These are phyloP conservation scores for Trypethelium eluteriae DNA, from an alignment of 495 filamentous ascomycete species.

Conservation along the genomic window DNA sequence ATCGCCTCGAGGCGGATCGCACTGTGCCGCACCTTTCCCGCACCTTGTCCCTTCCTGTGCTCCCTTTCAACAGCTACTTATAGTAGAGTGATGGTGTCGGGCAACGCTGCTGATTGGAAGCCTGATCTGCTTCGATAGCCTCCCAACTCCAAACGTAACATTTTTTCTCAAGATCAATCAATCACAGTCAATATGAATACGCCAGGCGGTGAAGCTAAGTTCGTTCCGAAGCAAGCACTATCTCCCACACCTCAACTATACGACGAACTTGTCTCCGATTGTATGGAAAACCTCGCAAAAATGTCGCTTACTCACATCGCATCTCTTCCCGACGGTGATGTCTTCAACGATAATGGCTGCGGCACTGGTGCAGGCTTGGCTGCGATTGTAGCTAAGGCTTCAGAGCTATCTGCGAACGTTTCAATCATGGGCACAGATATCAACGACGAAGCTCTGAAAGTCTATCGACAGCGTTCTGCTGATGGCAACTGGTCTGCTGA, in stretches of 20 bases:
- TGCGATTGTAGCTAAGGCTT: not conserved
- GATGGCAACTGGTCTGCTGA: conserved; percentile 13
- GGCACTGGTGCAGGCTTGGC: conserved; percentile 14
- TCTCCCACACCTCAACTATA: conserved; percentile 13
- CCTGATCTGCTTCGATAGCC: no score
- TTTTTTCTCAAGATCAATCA: not conserved
- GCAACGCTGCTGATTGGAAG: no score
- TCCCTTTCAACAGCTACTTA: no score
- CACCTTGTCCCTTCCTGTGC: no score
- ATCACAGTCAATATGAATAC: conserved; percentile 5
- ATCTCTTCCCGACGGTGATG: not conserved
- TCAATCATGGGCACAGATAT: conserved; percentile 14
- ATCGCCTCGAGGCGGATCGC: no score
- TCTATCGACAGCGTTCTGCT: conserved; percentile 6
- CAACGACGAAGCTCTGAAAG: conserved; percentile 13
- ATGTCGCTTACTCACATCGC: not conserved
- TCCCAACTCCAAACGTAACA: no score
- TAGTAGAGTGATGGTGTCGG: no score
- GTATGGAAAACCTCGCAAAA: conserved; percentile 17
- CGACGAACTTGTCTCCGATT: conserved; percentile 14
- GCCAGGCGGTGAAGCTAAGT: conserved; percentile 4
- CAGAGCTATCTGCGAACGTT: not conserved
- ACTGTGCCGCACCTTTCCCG: no score
- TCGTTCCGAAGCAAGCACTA: conserved; percentile 16
- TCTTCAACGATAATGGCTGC: conserved; percentile 15